Percentiles rank a stretch among this genome's conserved stretches.
Evolutionary conservation across 805 yeast species (phyloP).

Genomic region (Nakazawaea ishiwadae): DNA sequence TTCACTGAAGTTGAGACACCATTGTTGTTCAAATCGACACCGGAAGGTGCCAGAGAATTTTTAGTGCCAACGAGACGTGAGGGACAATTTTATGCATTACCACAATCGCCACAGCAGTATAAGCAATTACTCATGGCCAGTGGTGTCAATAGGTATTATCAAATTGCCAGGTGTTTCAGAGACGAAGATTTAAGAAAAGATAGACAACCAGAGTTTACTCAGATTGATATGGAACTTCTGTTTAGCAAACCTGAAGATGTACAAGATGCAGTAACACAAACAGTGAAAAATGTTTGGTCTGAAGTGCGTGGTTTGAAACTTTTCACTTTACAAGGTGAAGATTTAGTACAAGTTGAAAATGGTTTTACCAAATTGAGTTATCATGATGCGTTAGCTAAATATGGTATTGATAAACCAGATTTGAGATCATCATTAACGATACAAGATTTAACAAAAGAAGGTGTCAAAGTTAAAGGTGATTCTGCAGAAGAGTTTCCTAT

Average conservation of each 20-base stretch:
- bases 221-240: slow-evolving; percentile 92
- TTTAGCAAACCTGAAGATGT: slow-evolving; percentile 71
- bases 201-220: slow-evolving; percentile 97
- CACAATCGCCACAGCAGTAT: slow-evolving; percentile 98
- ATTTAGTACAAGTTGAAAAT: slow-evolving; percentile 22
- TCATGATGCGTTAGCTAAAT: slow-evolving; percentile 60
- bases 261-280: slow-evolving; percentile 52
- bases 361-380: slow-evolving; percentile 51
- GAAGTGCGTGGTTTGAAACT: slow-evolving; percentile 35
- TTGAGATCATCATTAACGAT: slow-evolving; percentile 59
- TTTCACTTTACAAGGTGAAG: slow-evolving; percentile 30
- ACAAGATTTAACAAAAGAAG: slow-evolving; percentile 30
- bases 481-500: slow-evolving; percentile 50
- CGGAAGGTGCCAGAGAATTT: slow-evolving; percentile 97
- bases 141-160: slow-evolving; percentile 82
- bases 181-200: slow-evolving; percentile 95
- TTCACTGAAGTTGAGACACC: slow-evolving; percentile 94
- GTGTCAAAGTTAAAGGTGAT: slow-evolving; percentile 24
- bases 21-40: slow-evolving; percentile 87
- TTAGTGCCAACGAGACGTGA: slow-evolving; percentile 80
- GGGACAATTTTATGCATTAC: slow-evolving; percentile 74
- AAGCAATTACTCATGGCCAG: slow-evolving; percentile 94
- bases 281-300: slow-evolving; percentile 55
- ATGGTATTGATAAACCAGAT: slow-evolving; percentile 96
- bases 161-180: slow-evolving; percentile 89